Conservation (phyloP, 176 grass and related monocot genomes). For the Aegilops bicornis region DNA sequence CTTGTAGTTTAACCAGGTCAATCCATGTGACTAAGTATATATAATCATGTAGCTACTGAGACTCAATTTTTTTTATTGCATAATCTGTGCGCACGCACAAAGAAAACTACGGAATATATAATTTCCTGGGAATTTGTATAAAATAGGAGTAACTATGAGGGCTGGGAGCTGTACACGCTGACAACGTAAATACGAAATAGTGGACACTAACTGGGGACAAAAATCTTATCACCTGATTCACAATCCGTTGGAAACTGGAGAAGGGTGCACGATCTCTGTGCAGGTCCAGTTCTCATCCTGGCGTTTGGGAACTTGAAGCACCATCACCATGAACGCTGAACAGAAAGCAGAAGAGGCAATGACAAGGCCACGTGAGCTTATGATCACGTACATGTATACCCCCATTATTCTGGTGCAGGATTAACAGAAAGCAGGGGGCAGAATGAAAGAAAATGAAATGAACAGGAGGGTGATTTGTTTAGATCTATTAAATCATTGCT, state of each 20-base stretch:
- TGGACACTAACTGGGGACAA: slow-evolving; percentile 4
- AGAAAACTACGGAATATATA: slow-evolving; percentile 19
- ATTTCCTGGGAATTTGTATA: not conserved
- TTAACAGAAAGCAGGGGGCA: slow-evolving; percentile 18
- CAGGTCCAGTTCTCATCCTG: slow-evolving; percentile 42
- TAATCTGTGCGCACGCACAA: slow-evolving; percentile 18
- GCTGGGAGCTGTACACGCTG: not conserved
- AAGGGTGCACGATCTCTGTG: slow-evolving; percentile 30
- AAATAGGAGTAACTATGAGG: slow-evolving; percentile 11
- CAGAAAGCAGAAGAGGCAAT: slow-evolving; percentile 32
- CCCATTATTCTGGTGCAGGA: slow-evolving; percentile 4
- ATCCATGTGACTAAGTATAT: not conserved
- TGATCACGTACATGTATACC: slow-evolving; percentile 25
- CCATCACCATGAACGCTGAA: slow-evolving; percentile 38
- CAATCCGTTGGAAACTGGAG: slow-evolving; percentile 36
- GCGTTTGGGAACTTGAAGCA: slow-evolving; percentile 55
- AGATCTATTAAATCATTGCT: slow-evolving; percentile 22
- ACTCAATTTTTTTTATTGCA: not conserved
- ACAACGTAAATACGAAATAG: not conserved
- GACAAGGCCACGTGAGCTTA: slow-evolving; percentile 46
- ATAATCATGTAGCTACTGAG: not conserved
- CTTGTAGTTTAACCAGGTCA: slow-evolving; percentile 15
- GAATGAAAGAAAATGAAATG: slow-evolving; percentile 16
- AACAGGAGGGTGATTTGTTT: slow-evolving; percentile 14
- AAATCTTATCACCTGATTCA: slow-evolving; percentile 42